Base-by-base conservation (phyloP, 2,329 filamentous ascomycete genomes). In the Aspergillus puulaauensis region DNA sequence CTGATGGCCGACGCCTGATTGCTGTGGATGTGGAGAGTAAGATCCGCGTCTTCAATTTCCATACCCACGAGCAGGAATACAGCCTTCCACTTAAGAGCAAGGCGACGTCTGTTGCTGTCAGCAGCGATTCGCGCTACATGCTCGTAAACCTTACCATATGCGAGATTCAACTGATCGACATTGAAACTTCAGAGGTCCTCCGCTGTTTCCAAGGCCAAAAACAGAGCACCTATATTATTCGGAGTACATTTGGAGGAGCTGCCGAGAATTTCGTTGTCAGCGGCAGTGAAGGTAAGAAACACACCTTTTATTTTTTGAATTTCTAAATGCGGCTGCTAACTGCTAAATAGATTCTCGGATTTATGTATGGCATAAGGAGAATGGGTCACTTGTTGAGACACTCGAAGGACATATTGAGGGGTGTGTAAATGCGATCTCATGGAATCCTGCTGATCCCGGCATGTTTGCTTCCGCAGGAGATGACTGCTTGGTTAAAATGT, bases 401-500 rank as follows among this genome's bases (percentile, higher is more conserved):
- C 79, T 98, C 3, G 83, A 86, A 33, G 93, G 87, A 0, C 93
- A 98, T 49, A 78, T 80, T 6, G 82, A 84, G 12, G 88, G 91
- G 35, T 88, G 86, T 59, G 93, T 95, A 63, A 98, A 97, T 71
- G 85, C 91, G 7, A 90, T 96, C 39, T 83, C 89, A 21, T 99
- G 95, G 93, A 95, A 93, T 68, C 93, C 95, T 1, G 82, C 79
- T 11, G 86, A 97, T 69, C 87, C 91, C 1, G 85, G 85, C 60
- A 88, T 97, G 79, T 91, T 97, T 75, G 95, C 92, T 15, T 93
- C 92, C 12, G 93, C 90, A 58, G 93, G 93, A 17, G 95, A 99
- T 72, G 95, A 98, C 69, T 82, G 83, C 54, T 87, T 84, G 70
- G 88, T 98, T 62, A 88, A 89, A 76, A 92, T 99, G 89, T 97